Base-by-base conservation (phyloP, 1,139 yeast species). In the Blastobotrys indianensis region DNA sequence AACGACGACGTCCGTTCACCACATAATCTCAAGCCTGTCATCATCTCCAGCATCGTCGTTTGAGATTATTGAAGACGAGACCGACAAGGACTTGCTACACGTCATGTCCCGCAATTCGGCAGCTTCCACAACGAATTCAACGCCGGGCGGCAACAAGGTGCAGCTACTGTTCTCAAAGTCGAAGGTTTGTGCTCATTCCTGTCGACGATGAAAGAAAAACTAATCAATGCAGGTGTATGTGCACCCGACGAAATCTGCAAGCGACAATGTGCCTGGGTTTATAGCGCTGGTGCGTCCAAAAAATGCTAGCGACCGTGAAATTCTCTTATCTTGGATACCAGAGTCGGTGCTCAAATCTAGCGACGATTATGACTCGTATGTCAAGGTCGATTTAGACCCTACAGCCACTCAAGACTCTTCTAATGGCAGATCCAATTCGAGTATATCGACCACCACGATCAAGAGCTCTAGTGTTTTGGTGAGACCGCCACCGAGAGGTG, bases 191-290 rank as follows among this genome's bases (percentile, higher is more conserved):
- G 32, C 4, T 11, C 40, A 13, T 5, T 31, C 5, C 12, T 13
- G 33, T n/a, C 7, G 25, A 5, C 8, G 33, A 5, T 9, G 15
- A n/a, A n/a, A 31, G 8, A 31, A 31, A 31, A 31, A 8, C 12
- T n/a, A 31, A 87, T 13, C 15, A 13, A 31, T n/a, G 12, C 32
- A 37, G 32, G 44, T 83, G 3, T 87, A 80, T 61, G 75, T 88
- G 5, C 98, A 92, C 63, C 94, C 95, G 3, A 77, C 94, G 1
- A 72, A 77, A 12, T 74, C 81, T 13, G 76, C 86, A 39, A 73
- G 70, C 51, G 96, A 90, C 61, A 88, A 90, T 59, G 70, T 90
- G 17, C 65, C 82, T 0, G 98, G 98, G 2, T 86, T 75, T 59
- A 61, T 92, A 36, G 70, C 84, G 7, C 68, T 92, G 23, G 75